These are phyloP conservation scores for Globisporangium yorkense DNA, from an alignment of 352 stramenopile genomes.

Conservation along the genomic window DNA sequence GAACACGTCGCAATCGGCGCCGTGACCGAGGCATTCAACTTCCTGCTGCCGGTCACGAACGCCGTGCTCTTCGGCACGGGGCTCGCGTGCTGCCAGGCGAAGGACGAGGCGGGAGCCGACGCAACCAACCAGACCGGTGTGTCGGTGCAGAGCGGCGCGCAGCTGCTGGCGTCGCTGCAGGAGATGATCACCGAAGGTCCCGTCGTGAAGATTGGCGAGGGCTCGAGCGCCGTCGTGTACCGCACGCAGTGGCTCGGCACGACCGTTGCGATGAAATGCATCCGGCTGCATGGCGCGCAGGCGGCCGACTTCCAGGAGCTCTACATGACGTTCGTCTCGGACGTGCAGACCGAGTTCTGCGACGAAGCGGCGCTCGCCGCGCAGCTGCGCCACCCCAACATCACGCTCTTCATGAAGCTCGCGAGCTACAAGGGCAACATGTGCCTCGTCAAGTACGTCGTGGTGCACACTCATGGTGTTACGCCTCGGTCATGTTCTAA, in stretches of 20 bases:
- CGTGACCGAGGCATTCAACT: constrained; percentile 49
- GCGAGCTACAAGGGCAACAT: constrained; percentile 57
- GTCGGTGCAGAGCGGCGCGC: constrained; percentile 12
- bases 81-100: constrained; percentile 31
- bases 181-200: constrained; percentile 61
- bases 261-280: constrained; percentile 69
- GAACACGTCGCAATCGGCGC: constrained; percentile 25
- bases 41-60: constrained; percentile 52
- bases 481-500: too few relatives aligned
- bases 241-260: constrained; percentile 69
- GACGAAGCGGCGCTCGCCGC: constrained; percentile 60
- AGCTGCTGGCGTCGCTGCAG: constrained; percentile 15
- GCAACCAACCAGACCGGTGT: constrained; percentile 10
- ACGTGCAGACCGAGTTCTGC: constrained; percentile 56
- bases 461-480: not conserved
- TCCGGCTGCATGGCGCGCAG: constrained; percentile 42
- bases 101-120: constrained; percentile 7
- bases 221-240: constrained; percentile 61
- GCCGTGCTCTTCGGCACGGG: constrained; percentile 62
- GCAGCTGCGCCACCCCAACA: constrained; percentile 64
- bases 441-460: constrained; percentile 66
- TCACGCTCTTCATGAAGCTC: constrained; percentile 72
- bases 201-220: constrained; percentile 62
- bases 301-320: constrained; percentile 33
- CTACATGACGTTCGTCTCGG: constrained; percentile 62